Conservation (phyloP, 2,329 filamentous ascomycete genomes). For the Botryotinia narcissicola region DNA sequence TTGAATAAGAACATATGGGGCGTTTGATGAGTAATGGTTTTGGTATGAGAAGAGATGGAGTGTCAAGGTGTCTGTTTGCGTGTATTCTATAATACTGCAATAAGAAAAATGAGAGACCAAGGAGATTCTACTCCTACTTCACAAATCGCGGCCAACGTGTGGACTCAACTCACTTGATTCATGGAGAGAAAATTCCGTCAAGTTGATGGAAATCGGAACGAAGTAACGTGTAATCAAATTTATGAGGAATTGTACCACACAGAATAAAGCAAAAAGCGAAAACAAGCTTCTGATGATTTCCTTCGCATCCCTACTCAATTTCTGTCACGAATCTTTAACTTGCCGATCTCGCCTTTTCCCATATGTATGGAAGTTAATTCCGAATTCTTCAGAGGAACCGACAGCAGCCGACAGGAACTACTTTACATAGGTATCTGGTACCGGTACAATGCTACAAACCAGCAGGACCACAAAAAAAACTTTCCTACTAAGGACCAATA, state of each 20-base stretch:
- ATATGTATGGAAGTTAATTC: neutral
- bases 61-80: neutral
- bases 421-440: neutral
- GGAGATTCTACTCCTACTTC: neutral
- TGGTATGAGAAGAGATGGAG: neutral
- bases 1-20: neutral
- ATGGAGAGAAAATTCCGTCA: neutral
- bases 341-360: neutral
- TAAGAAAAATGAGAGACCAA: neutral
- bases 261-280: neutral
- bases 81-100: neutral
- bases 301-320: neutral
- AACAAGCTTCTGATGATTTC: neutral
- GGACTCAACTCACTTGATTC: neutral
- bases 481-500: conserved; percentile 7
- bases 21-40: neutral
- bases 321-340: neutral
- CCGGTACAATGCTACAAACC: neutral
- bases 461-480: neutral
- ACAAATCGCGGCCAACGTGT: neutral
- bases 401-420: neutral
- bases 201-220: neutral
- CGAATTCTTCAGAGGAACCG: neutral
- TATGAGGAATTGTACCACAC: neutral
- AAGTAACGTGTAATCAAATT: neutral